Conservation (phyloP, 306 rosid genomes). For the Acacia melanoxylon region DNA sequence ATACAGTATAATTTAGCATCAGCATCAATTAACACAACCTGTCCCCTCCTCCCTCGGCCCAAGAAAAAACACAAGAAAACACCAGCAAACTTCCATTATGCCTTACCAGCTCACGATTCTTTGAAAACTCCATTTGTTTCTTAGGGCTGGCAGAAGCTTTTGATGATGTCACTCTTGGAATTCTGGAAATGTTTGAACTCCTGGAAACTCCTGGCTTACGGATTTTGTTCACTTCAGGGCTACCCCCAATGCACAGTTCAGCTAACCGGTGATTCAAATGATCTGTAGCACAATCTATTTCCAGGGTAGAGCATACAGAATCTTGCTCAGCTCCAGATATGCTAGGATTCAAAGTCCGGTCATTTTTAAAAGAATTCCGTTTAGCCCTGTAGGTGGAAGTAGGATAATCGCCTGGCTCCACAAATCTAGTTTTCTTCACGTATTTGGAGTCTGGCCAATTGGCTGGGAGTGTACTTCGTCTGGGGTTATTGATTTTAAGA, state of each 20-base stretch:
- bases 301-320: slow-evolving; percentile 66
- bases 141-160: slow-evolving; percentile 55
- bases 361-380: slow-evolving; percentile 61
- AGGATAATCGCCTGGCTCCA: slow-evolving; percentile 51
- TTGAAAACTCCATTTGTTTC: slow-evolving; percentile 53
- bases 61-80: background rate
- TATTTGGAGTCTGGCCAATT: slow-evolving; percentile 59
- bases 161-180: slow-evolving; percentile 43
- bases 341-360: slow-evolving; percentile 79
- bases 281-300: slow-evolving; percentile 62
- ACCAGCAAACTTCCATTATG: slow-evolving; percentile 24
- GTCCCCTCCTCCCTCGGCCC: slow-evolving; percentile 10
- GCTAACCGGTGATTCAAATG: slow-evolving; percentile 49
- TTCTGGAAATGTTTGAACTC: slow-evolving; percentile 47
- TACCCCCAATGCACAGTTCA: slow-evolving; percentile 45
- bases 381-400: slow-evolving; percentile 45
- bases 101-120: slow-evolving; percentile 57
- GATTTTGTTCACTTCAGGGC: slow-evolving; percentile 45
- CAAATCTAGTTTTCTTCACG: slow-evolving; percentile 77
- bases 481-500: slow-evolving; percentile 79
- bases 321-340: slow-evolving; percentile 81
- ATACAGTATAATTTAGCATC: background rate
- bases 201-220: slow-evolving; percentile 51
- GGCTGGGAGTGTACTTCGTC: slow-evolving; percentile 57
- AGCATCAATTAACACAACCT: background rate